phyloP scores from a whole-genome alignment of 495 filamentous ascomycete genomes.

The Staphylotrichum longicolle region DNA sequence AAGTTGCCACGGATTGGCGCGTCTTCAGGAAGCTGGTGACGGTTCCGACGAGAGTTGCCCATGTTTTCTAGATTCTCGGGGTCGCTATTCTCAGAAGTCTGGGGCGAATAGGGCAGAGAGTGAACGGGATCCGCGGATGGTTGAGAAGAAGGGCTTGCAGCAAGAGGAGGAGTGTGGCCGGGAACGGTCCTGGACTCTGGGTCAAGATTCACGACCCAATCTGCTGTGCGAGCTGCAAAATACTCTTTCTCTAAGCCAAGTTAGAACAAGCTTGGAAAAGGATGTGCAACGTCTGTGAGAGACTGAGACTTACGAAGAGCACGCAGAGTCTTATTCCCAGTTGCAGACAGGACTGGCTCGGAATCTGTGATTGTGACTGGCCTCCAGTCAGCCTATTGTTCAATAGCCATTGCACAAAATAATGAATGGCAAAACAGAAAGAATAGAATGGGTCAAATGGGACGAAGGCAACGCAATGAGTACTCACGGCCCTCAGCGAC shows the following conservation, averaged over 20 bases:
- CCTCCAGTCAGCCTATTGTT: not conserved
- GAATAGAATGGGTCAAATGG: not conserved
- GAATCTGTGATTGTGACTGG: not conserved
- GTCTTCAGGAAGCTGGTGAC: conserved; percentile 1
- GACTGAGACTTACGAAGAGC: not conserved
- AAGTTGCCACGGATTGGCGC: conserved; percentile 32
- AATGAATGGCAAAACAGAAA: not conserved
- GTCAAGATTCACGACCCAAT: conserved; percentile 1
- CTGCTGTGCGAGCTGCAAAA: not conserved
- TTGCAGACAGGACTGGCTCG: not conserved
- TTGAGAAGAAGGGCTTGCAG: not conserved
- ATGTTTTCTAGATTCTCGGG: not conserved
- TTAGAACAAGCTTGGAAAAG: not conserved
- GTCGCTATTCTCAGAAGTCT: not conserved
- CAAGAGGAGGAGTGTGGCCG: not conserved
- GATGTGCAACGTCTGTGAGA: not conserved
- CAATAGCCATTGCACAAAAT: not conserved
- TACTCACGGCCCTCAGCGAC: conserved; percentile 6
- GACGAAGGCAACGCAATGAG: not conserved
- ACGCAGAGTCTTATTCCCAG: not conserved
- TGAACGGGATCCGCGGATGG: not conserved
- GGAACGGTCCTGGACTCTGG: not conserved
- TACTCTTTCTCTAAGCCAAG: conserved; percentile 6
- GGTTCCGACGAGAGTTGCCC: conserved; percentile 1
- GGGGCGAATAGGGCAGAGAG: not conserved